Base-by-base conservation (phyloP, 2,329 filamentous ascomycete species). In the Ascochyta lentis region DNA sequence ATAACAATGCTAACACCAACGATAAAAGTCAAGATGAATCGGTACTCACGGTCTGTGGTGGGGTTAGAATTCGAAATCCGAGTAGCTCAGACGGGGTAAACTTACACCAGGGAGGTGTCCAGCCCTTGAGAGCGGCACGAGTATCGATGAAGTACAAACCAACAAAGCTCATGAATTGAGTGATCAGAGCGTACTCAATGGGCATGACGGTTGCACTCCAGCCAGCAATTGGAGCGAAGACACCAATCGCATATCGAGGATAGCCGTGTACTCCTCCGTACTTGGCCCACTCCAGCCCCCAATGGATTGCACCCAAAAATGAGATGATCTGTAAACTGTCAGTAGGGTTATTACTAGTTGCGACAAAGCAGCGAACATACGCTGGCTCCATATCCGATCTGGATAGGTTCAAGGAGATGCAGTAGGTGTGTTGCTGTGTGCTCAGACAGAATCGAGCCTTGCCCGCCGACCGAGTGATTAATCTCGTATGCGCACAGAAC, bases 241-340 rank as follows among this genome's bases (percentile, higher is more conserved):
- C 86, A 66, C 93, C 93, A 63, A 92, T 86, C n/a, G 86, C 86
- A 74, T 96, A 97, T 60, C 93, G 89, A 66, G 86, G 86, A 66
- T 89, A 91, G 49, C 91, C 89, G 54, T 90, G 88, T 59, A 83
- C 67, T 70, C 85, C 77, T 76, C 88, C 79, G 74, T 82, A 88
- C 78, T 89, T 80, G 46, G 90, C 90, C 75, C 89, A 96, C 77
- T 96, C 92, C 16, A 96, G 82, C 52, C 93, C 93, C 90, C 94
- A 97, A 77, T 97, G 94, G 68, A 96, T 88, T 31, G 93, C 93
- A 40, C 94, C 94, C 1, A 97, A 85, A 82, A 96, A 97, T 26
- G 92, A 96, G 67, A 96, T 90, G 68, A 96, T 95, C 87, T 89
- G 60, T 16, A 23, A 22, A 3, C 6, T 35, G 16, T 44, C 33